phyloP scores from a whole-genome alignment of 2,329 filamentous ascomycete species.

The Colletotrichum graminicola region DNA sequence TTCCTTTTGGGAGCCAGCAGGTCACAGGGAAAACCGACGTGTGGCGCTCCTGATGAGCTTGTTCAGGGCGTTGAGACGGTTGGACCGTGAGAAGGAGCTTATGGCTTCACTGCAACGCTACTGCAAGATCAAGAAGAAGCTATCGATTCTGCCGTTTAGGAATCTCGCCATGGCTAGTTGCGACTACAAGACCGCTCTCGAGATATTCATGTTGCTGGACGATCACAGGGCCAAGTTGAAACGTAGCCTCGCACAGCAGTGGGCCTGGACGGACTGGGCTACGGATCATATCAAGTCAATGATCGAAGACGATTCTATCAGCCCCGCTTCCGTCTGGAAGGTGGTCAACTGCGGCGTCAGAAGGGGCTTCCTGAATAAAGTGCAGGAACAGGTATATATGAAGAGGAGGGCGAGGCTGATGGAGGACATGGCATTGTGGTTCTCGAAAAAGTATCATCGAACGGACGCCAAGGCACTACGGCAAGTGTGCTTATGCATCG shows the following conservation, averaged over 20 bases:
- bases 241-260: conserved; percentile 37
- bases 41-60: conserved; percentile 34
- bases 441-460: conserved; percentile 47
- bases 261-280: conserved; percentile 52
- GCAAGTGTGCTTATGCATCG: conserved; percentile 26
- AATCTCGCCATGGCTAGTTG: conserved; percentile 40
- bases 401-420: conserved; percentile 48
- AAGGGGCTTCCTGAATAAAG: not conserved
- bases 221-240: conserved; percentile 19
- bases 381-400: not conserved
- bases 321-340: conserved; percentile 46
- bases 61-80: conserved; percentile 37
- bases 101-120: conserved; percentile 37
- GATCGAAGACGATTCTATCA: conserved; percentile 49
- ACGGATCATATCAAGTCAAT: conserved; percentile 50
- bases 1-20: not conserved
- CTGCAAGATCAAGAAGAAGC: not conserved
- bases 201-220: conserved; percentile 43
- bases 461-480: conserved; percentile 16
- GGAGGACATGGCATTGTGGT: conserved; percentile 49
- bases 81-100: conserved; percentile 39
- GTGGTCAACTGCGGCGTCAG: conserved; percentile 44
- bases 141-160: conserved; percentile 21
- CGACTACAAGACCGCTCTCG: conserved; percentile 47
- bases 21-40: not conserved